Percentiles rank a stretch among this genome's conserved stretches.
Evolutionary conservation across 106 monocot species (phyloP).

Genomic region (Allium cepa): DNA sequence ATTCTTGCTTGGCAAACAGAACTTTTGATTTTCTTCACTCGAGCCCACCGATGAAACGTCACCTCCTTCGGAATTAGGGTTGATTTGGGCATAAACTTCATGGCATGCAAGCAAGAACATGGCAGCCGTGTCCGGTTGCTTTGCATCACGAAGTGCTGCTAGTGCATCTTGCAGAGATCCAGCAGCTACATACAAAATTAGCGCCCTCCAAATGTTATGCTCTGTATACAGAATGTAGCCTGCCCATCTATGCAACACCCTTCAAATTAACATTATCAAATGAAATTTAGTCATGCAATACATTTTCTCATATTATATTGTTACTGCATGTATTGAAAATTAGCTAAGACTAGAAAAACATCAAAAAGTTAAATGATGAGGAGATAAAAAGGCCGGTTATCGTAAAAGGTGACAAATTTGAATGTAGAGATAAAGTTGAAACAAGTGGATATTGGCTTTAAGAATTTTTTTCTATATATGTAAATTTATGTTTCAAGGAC

Average conservation of each 20-base stretch:
- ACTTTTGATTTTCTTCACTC: slow-evolving; percentile 7
- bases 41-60: slow-evolving; percentile 14
- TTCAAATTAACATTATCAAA: slow-evolving; percentile 16
- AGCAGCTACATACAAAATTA: slow-evolving; percentile 86
- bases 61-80: slow-evolving; percentile 4
- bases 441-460: too few species aligned
- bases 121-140: slow-evolving; percentile 85
- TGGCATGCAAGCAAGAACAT: slow-evolving; percentile 98
- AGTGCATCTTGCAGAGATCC: slow-evolving; percentile 84
- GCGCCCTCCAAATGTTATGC: slow-evolving; percentile 96
- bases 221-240: slow-evolving; percentile 69
- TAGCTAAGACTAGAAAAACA: too few species aligned
- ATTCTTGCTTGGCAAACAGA: slow-evolving; percentile 51
- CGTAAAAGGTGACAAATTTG: too few species aligned
- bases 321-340: too few species aligned
- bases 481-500: too few species aligned
- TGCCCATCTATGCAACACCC: slow-evolving; percentile 94
- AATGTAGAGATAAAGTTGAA: too few species aligned
- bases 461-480: too few species aligned
- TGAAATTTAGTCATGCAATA: not conserved
- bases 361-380: too few species aligned
- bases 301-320: too few species aligned
- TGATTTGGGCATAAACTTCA: slow-evolving; percentile 55
- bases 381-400: too few species aligned
- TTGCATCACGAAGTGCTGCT: slow-evolving; percentile 64